These are phyloP conservation scores for Penicillium sp. DNA, from an alignment of 2,329 filamentous ascomycete species.

Conservation along the genomic window DNA sequence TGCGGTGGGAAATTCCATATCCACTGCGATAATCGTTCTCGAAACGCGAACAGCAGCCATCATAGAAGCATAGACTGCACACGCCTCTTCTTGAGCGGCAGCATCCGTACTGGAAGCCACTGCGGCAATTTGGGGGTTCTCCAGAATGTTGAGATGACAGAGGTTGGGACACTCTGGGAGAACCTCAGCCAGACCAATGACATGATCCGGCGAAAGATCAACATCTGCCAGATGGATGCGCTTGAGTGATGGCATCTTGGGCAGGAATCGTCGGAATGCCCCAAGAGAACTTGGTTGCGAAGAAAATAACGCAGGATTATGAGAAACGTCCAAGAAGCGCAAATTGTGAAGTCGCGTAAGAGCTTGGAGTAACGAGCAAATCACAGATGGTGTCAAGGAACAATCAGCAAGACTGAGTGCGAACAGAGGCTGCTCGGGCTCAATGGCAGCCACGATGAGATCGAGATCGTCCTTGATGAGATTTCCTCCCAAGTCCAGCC, in stretches of 20 bases:
- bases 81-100: constrained; percentile 85
- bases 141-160: constrained; percentile 83
- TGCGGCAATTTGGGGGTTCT: constrained; percentile 67
- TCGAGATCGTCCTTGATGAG: constrained; percentile 63
- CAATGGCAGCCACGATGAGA: constrained; percentile 42
- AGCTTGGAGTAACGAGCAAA: constrained; percentile 75
- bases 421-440: constrained; percentile 64
- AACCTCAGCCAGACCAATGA: constrained; percentile 87
- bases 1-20: constrained; percentile 82
- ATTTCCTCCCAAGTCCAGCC: constrained; percentile 87
- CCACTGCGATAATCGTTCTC: constrained; percentile 80
- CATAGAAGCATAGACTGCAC: constrained; percentile 87
- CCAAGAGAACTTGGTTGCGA: constrained; percentile 72
- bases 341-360: constrained; percentile 72
- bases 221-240: constrained; percentile 86
- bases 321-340: constrained; percentile 88
- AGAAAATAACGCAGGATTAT: constrained; percentile 81
- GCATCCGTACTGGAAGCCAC: constrained; percentile 79
- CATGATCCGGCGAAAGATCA: constrained; percentile 80
- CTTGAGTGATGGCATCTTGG: constrained; percentile 75
- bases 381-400: constrained; percentile 71
- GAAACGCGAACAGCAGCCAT: constrained; percentile 86
- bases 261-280: constrained; percentile 79
- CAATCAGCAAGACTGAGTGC: constrained; percentile 86
- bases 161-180: constrained; percentile 80